These are phyloP conservation scores for Colletotrichum abscissum DNA, from an alignment of 2,329 filamentous ascomycete species.

Conservation along the genomic window DNA sequence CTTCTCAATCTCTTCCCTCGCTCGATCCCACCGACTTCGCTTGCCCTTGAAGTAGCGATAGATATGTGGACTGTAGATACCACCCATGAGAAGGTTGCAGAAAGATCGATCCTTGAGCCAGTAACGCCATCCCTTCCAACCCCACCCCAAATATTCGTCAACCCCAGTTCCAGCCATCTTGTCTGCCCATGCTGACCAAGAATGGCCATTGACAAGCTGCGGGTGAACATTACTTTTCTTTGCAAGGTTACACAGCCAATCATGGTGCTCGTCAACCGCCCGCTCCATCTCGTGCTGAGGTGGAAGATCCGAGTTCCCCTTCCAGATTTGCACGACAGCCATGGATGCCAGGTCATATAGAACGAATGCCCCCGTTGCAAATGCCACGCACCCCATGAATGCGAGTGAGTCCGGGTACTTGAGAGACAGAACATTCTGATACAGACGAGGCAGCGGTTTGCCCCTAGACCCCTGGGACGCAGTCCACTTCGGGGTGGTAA, in stretches of 20 bases:
- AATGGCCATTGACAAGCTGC: background rate
- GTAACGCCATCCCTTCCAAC: background rate
- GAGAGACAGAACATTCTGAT: no score
- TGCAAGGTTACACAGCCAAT: background rate
- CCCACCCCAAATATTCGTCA: background rate
- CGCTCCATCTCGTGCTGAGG: background rate
- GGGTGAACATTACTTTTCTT: background rate
- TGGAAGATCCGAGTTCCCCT: background rate
- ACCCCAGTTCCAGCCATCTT: background rate
- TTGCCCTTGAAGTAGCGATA: background rate
- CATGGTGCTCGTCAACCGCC: background rate
- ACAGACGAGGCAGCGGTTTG: no score
- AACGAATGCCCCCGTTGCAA: no score
- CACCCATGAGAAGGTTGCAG: background rate
- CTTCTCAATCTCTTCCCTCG: background rate
- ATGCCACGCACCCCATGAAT: no score
- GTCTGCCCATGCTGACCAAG: background rate
- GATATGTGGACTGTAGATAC: background rate
- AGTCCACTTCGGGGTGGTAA: no score
- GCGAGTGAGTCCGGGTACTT: no score
- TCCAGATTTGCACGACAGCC: background rate
- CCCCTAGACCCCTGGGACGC: no score
- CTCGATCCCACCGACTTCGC: background rate
- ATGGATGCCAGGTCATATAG: no score
- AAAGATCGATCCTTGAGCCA: background rate